Percentiles rank a stretch among this genome's conserved stretches.
Evolutionary conservation across 352 stramenopile genomes (phyloP).

Genomic region (Phytophthora melonis): DNA sequence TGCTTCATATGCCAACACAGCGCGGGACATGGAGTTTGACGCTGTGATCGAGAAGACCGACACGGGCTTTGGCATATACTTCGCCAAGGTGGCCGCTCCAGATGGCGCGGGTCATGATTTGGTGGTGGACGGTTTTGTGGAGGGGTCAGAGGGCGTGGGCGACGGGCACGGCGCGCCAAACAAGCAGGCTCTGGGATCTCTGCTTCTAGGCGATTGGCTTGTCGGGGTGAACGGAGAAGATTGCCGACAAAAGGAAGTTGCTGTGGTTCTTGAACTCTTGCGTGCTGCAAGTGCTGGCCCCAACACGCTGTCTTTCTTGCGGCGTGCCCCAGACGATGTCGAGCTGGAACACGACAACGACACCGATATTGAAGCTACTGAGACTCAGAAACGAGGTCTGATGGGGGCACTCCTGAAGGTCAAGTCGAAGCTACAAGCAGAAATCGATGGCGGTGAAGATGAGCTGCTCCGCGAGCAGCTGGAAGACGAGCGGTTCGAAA

Average conservation of each 20-base stretch:
- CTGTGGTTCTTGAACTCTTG: neutral
- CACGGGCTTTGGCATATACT: too few relatives aligned
- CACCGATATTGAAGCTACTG: neutral
- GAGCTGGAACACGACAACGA: neutral
- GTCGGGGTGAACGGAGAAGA: conserved; percentile 1
- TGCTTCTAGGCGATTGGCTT: neutral
- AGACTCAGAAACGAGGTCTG: conserved; percentile 47
- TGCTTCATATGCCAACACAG: too few relatives aligned
- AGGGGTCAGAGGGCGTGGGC: too few relatives aligned
- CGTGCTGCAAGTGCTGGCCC: neutral
- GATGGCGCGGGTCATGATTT: too few relatives aligned
- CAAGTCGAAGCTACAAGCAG: conserved; percentile 63
- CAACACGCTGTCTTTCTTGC: neutral
- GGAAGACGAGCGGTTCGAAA: conserved; percentile 61
- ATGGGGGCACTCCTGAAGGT: conserved; percentile 66
- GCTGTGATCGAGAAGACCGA: too few relatives aligned
- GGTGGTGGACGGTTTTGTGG: too few relatives aligned
- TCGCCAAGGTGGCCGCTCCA: too few relatives aligned
- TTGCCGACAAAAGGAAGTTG: neutral
- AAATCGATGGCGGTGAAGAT: conserved; percentile 57
- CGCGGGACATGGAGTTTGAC: too few relatives aligned
- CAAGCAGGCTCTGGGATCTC: neutral
- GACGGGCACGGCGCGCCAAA: too few relatives aligned
- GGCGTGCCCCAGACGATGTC: neutral
- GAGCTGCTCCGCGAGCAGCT: conserved; percentile 46